Percentiles rank a stretch among this genome's conserved stretches.
Evolutionary conservation across 495 filamentous ascomycete species (phyloP).

Genomic region (Penicillium angulare): DNA sequence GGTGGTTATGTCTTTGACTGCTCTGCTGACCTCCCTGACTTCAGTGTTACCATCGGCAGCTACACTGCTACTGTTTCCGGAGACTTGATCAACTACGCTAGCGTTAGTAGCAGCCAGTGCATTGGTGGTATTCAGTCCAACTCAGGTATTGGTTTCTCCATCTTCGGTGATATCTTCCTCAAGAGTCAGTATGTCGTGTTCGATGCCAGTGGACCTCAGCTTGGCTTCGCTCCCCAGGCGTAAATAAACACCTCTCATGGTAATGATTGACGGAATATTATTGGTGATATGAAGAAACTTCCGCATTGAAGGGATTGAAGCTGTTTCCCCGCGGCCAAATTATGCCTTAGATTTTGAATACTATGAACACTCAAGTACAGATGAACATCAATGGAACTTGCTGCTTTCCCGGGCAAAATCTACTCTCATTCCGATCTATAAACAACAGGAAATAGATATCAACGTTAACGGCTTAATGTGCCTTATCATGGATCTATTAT

Average conservation of each 20-base stretch:
- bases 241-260: constrained; percentile 4
- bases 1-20: constrained; percentile 74
- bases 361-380: no score
- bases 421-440: no score
- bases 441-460: no score
- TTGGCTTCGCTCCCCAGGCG: constrained; percentile 58
- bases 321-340: no score
- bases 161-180: constrained; percentile 73
- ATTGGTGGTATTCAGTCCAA: constrained; percentile 62
- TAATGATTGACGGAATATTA: neutral
- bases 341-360: no score
- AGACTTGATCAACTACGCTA: constrained; percentile 38
- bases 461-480: no score
- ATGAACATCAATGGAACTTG: no score
- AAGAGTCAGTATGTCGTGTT: constrained; percentile 78
- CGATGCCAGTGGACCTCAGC: constrained; percentile 49
- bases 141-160: constrained; percentile 59
- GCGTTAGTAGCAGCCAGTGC: constrained; percentile 46
- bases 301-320: no score
- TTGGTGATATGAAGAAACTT: no score
- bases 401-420: no score
- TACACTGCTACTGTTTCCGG: constrained; percentile 43
- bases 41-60: constrained; percentile 52
- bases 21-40: constrained; percentile 54
- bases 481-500: no score